Percentiles rank a stretch among this genome's conserved stretches.
These are phyloP conservation scores for Panaeolus papilionaceus DNA, from an alignment of 768 basidiomycete genomes.

Conservation along the genomic window DNA sequence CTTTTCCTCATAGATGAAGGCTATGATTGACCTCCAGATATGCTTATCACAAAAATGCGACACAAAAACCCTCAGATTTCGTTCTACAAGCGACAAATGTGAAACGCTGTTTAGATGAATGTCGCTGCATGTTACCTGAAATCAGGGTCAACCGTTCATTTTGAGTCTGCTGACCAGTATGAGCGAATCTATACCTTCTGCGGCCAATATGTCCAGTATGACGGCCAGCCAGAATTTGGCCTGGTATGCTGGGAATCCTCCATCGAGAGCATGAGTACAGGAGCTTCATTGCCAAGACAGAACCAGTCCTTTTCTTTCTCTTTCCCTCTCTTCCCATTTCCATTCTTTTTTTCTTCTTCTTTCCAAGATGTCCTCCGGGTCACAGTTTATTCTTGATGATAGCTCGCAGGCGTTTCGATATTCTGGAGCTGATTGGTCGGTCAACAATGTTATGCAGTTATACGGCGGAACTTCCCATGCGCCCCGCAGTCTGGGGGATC, in stretches of 20 bases:
- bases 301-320: background rate
- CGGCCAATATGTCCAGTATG: background rate
- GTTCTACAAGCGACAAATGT: background rate
- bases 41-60: background rate
- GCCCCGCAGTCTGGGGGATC: background rate
- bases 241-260: background rate
- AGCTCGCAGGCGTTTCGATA: slow-evolving; percentile 26
- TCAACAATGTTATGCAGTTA: slow-evolving; percentile 24
- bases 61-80: background rate
- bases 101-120: background rate
- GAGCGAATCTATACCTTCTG: background rate
- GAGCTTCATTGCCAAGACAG: background rate
- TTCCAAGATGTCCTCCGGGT: slow-evolving; percentile 18
- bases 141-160: background rate
- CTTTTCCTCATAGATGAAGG: background rate
- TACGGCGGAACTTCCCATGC: slow-evolving; percentile 21
- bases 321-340: slow-evolving; percentile 7
- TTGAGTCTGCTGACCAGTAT: background rate
- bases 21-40: background rate
- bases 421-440: slow-evolving; percentile 27
- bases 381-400: slow-evolving; percentile 27
- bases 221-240: background rate
- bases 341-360: background rate
- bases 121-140: background rate
- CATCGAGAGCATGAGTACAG: background rate